Base-by-base conservation (phyloP, 2,329 filamentous ascomycete species). In the Diplodia corticola region DNA sequence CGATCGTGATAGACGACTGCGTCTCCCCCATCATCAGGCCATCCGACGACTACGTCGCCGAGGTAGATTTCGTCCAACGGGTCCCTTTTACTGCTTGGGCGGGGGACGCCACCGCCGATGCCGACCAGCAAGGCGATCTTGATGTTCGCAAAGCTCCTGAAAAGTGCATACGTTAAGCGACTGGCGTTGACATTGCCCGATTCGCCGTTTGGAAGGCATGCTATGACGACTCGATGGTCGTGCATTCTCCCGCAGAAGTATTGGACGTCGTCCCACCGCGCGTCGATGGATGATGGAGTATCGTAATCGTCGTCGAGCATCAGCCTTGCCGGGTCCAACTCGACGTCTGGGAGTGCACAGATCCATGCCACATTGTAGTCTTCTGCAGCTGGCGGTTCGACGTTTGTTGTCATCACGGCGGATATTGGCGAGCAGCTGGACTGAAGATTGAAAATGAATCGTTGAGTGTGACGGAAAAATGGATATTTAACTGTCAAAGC, bases 31-130 rank as follows among this genome's bases (percentile, higher is more conserved):
- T 59, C 51, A 1, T 59, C 48, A 0, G 73, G 72, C 22, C 63
- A 65, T 48, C 73, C 72, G 46, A 75, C 65, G 1, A 72, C 71
- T 12, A 75, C 68, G 50, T 75, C 73, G 4, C 73, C 73, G 10
- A 74, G 71, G 4, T 72, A 70, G 10, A 73, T 67, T 6, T 57
- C 33, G 20, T 73, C 70, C 0, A 67, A 65, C 4, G 53, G 2
- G 33, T 24, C 13, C 28, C 7, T n/a, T 54, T 49, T 28, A 28
- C n/a, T 17, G 5, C 53, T 2, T 4, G 6, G 15, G 30, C 53
- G 70, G 28, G 69, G 70, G 12, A 72, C 70, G 13, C 72, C 73
- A 13, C 72, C 70, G 4, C 68, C 69, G 12, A 73, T 72, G 10
- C 72, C 72, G 1, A 73, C 70, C 59, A 73, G 68, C 10, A 73